Base-by-base conservation (phyloP, 192 early-diverging fungal species). In the Mortierella alpina region DNA sequence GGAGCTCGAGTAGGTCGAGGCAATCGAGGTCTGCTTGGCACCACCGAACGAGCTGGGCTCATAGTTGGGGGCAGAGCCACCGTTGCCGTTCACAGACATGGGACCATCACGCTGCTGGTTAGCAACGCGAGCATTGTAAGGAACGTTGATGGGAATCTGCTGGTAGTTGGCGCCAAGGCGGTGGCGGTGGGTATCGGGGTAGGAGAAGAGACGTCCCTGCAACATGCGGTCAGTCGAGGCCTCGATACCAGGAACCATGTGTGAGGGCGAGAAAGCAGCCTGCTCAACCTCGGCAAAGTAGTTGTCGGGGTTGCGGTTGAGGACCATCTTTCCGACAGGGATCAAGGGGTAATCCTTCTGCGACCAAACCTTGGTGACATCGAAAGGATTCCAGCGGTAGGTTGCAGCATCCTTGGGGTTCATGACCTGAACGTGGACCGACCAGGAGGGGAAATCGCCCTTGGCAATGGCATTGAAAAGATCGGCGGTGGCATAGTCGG, bases 221-320 rank as follows among this genome's bases (percentile, higher is more conserved):
- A 93, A 84, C 85, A 94, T 88, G 57, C 86, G 88, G 81, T 93
- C 93, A 31, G 87, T 80, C 50, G 87, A 84, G 51, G 89, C 84
- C 23, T 90, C 90, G 52, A 94, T 91, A 59, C 93, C 93, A 3
- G 91, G 90, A 45, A 92, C 86, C 73, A 91, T 75, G 72, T 90
- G 85, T 39, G 91, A 90, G 14, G 91, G 90, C 75, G 89, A 86
- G 72, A 94, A 92, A 13, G 90, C 91, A 1, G 86, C 88, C 70
- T 93, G 92, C 85, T 93, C 92, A 65, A 78, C 87, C 82, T 94
- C 89, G 66, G 90, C 87, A 87, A 92, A 92, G 88, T 91, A 92
- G 82, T 94, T 91, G 64, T 90, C 88, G 54, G 90, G 89, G 81
- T 91, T 91, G 75, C 87, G 84, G 87, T 94, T 84, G 20, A 94